Evolutionary conservation across 805 yeast species (phyloP).

Genomic region (Schwanniomyces occidentalis): DNA sequence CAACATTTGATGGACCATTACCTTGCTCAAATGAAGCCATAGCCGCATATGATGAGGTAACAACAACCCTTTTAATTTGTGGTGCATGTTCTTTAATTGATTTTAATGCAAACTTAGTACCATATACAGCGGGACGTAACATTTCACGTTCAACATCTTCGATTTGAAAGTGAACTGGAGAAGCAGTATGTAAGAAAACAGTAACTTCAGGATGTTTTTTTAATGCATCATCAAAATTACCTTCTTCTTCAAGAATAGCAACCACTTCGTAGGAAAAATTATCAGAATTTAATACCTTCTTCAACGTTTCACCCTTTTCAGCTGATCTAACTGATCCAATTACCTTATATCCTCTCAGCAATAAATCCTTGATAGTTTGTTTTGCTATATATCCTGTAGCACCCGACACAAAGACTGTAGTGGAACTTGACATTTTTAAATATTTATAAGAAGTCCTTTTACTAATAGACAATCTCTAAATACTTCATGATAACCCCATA

Average conservation of each 20-base stretch:
- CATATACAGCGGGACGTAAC: slow-evolving; percentile 52
- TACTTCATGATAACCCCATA: too few relatives aligned
- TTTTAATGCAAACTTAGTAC: slow-evolving; percentile 47
- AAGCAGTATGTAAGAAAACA: slow-evolving; percentile 57
- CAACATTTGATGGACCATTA: too few relatives aligned
- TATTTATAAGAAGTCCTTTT: too few relatives aligned
- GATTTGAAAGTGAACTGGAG: slow-evolving; percentile 48
- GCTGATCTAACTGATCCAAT: slow-evolving; percentile 53
- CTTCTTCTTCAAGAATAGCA: slow-evolving; percentile 39
- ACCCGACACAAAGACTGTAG: slow-evolving; percentile 48
- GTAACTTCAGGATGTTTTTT: slow-evolving; percentile 45
- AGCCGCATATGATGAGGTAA: slow-evolving; percentile 55
- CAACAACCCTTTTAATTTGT: slow-evolving; percentile 46
- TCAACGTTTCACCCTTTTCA: slow-evolving; percentile 41
- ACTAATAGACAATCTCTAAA: too few relatives aligned
- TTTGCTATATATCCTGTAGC: slow-evolving; percentile 58
- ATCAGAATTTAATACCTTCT: slow-evolving; percentile 22
- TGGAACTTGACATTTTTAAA: too few relatives aligned
- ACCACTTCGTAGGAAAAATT: slow-evolving; percentile 36
- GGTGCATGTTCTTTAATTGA: slow-evolving; percentile 46
- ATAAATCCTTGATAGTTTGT: slow-evolving; percentile 43
- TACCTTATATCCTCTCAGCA: slow-evolving; percentile 42
- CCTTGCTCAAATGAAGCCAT: too few relatives aligned
- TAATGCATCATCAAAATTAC: slow-evolving; percentile 45
- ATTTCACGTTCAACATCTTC: slow-evolving; percentile 45